A percentile compares a stretch with the other conserved stretches of the same genome.
Conservation (phyloP, 345 rosid species). For the Dimocarpus longan region DNA sequence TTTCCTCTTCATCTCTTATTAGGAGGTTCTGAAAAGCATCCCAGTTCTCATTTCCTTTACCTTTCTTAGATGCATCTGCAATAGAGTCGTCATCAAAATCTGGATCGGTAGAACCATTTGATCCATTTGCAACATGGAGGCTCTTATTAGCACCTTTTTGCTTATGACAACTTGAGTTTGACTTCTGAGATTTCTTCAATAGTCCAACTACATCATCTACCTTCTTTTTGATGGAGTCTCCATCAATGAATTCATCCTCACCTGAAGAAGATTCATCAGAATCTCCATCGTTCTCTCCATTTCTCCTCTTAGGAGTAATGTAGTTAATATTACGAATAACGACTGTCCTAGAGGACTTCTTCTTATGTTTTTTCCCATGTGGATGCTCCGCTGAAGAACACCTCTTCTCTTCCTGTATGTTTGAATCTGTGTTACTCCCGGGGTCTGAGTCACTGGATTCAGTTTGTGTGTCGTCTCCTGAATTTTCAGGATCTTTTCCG, state of each 20-base stretch:
- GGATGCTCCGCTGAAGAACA: constrained; percentile 40
- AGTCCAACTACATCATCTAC: constrained; percentile 63
- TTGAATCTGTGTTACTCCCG: constrained; percentile 55
- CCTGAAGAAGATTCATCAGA: constrained; percentile 45
- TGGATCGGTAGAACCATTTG: constrained; percentile 23
- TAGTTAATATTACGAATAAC: constrained; percentile 87
- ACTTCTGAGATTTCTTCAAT: constrained; percentile 39
- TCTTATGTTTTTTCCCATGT: constrained; percentile 50
- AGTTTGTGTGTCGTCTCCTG: constrained; percentile 46
- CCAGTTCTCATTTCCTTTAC: constrained; percentile 59
- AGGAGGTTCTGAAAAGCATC: constrained; percentile 71
- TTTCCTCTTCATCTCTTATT: constrained; percentile 50
- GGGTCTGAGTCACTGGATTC: constrained; percentile 56
- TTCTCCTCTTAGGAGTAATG: constrained; percentile 77
- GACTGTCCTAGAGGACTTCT: constrained; percentile 67
- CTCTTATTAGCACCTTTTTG: constrained; percentile 35
- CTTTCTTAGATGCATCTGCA: constrained; percentile 29
- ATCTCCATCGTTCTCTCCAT: constrained; percentile 41
- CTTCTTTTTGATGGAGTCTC: constrained; percentile 50
- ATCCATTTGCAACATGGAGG: constrained; percentile 24
- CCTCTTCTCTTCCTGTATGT: constrained; percentile 42
- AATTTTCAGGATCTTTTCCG: constrained; percentile 44
- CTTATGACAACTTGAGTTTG: constrained; percentile 31
- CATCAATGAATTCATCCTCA: constrained; percentile 54
- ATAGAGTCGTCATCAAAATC: constrained; percentile 23